Percentiles rank a stretch among this genome's conserved stretches.
Conservation (phyloP, 2,329 filamentous ascomycete genomes). For the Xylariaceae sp. region DNA sequence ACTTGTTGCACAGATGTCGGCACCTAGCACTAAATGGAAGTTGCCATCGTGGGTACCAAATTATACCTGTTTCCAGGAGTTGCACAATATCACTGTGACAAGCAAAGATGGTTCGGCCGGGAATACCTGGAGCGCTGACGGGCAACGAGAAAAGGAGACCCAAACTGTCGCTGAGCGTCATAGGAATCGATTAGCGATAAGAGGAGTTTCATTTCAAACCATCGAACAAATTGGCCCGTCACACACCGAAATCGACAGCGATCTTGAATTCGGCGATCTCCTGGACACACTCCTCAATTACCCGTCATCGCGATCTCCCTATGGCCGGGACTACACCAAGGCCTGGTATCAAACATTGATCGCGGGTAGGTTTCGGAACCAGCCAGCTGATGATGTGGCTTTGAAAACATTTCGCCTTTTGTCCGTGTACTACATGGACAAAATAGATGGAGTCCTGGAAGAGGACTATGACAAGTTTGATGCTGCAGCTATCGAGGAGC, state of each 20-base stretch:
- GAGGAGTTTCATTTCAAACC: neutral
- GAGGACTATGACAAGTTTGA: neutral
- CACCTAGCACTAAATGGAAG: neutral
- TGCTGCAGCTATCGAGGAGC: neutral
- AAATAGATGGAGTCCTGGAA: neutral
- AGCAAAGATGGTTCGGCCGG: neutral
- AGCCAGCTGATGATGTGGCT: neutral
- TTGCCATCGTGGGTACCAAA: conserved; percentile 4
- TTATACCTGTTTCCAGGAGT: neutral
- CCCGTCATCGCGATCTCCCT: neutral
- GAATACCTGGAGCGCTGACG: neutral
- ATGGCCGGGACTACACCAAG: neutral
- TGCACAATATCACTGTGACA: conserved; percentile 1
- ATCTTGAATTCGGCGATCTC: neutral
- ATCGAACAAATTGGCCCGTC: neutral
- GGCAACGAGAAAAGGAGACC: neutral
- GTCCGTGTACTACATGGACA: neutral
- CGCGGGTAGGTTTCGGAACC: neutral
- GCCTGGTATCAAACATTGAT: neutral
- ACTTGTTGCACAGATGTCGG: neutral
- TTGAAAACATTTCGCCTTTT: neutral
- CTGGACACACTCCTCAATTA: neutral
- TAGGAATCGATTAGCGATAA: neutral
- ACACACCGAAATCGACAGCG: neutral
- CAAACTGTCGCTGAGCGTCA: neutral